These are phyloP conservation scores for Herpotrichia juniperi DNA, from an alignment of 2,329 filamentous ascomycete genomes.

Conservation along the genomic window DNA sequence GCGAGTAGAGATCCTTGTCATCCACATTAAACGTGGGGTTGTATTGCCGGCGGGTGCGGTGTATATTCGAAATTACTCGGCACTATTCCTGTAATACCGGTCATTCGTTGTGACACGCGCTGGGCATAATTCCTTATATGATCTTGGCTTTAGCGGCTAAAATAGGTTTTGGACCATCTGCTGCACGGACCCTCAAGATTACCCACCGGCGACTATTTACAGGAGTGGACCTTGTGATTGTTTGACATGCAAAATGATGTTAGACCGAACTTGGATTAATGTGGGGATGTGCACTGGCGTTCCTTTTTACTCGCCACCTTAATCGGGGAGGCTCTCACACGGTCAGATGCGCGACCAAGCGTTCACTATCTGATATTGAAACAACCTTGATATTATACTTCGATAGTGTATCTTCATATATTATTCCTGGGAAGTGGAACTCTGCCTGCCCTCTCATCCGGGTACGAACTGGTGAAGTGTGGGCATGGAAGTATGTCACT, in stretches of 20 bases:
- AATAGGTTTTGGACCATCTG: too few species aligned
- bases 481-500: neutral
- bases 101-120: slow-evolving; percentile 14
- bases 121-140: slow-evolving; percentile 18
- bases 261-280: too few species aligned
- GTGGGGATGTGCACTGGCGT: too few species aligned
- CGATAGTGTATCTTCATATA: neutral
- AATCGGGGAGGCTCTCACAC: slow-evolving; percentile 10
- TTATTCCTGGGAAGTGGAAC: neutral
- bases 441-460: neutral
- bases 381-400: neutral
- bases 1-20: neutral
- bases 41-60: slow-evolving; percentile 9
- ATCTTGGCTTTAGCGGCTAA: slow-evolving; percentile 20
- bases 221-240: too few species aligned
- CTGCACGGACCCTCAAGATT: too few species aligned
- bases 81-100: slow-evolving; percentile 11
- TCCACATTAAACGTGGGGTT: slow-evolving; percentile 9
- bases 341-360: slow-evolving; percentile 15
- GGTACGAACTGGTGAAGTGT: neutral
- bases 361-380: slow-evolving; percentile 4
- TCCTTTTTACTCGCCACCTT: too few species aligned
- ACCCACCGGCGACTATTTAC: too few species aligned
- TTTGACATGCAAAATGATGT: too few species aligned
- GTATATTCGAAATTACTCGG: neutral